These are phyloP conservation scores for Trichoderma sp. DNA, from an alignment of 2,329 filamentous ascomycete species.

Conservation along the genomic window DNA sequence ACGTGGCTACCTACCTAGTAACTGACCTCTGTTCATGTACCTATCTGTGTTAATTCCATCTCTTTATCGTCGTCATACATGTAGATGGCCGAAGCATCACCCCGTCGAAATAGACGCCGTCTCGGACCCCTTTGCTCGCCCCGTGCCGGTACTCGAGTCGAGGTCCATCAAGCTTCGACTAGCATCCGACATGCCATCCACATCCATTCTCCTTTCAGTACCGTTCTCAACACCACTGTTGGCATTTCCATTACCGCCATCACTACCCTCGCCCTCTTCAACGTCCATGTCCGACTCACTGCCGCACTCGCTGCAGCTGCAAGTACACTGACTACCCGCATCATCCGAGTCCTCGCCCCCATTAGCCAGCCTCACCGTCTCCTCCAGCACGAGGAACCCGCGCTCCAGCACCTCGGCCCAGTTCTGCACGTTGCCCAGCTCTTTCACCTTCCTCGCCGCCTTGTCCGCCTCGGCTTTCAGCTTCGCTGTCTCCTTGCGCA, in stretches of 20 bases:
- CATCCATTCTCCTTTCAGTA: constrained; percentile 21
- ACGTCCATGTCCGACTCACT: constrained; percentile 27
- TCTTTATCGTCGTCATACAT: background rate
- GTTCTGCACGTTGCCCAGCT: constrained; percentile 80
- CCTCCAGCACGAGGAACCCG: constrained; percentile 64
- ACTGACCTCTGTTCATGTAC: background rate
- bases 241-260: constrained; percentile 21
- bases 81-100: background rate
- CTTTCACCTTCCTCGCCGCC: constrained; percentile 68
- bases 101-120: constrained; percentile 37
- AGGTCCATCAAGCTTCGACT: constrained; percentile 41
- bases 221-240: constrained; percentile 20
- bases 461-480: constrained; percentile 64
- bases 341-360: constrained; percentile 30
- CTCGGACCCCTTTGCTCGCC: constrained; percentile 40
- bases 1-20: background rate
- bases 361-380: constrained; percentile 61
- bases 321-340: constrained; percentile 29
- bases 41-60: background rate
- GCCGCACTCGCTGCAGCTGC: constrained; percentile 44
- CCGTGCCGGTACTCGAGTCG: constrained; percentile 39
- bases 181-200: constrained; percentile 39
- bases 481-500: constrained; percentile 66
- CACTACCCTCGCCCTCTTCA: constrained; percentile 21
- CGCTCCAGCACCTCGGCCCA: constrained; percentile 82